Conservation (phyloP, 139 green algal species). For the Asterochloris erici region DNA sequence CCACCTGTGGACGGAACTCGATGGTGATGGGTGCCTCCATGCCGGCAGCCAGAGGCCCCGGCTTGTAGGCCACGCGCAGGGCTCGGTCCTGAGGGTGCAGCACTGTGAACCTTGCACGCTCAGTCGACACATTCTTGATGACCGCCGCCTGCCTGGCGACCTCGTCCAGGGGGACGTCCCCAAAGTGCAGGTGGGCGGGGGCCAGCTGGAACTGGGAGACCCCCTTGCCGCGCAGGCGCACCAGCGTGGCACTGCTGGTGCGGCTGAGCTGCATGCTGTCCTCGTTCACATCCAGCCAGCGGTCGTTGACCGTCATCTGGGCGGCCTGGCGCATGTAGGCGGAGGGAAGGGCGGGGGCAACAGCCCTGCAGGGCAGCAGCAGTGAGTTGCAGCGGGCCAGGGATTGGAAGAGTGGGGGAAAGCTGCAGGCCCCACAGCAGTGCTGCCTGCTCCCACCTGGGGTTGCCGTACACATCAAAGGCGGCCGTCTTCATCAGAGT, state of each 20-base stretch:
- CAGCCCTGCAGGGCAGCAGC: no score
- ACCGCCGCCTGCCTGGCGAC: constrained; percentile 20
- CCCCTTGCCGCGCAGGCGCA: constrained; percentile 22
- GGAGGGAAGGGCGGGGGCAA: background rate
- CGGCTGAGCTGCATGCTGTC: constrained; percentile 22
- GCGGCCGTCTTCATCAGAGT: no score
- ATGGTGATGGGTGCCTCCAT: constrained; percentile 53
- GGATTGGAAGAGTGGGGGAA: no score
- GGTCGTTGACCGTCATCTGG: constrained; percentile 27
- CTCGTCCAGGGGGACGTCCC: constrained; percentile 34
- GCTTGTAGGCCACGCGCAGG: constrained; percentile 50
- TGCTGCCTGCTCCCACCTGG: constrained; percentile 21
- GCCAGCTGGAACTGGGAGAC: constrained; percentile 43
- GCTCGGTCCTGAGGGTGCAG: constrained; percentile 30
- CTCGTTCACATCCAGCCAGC: constrained; percentile 41
- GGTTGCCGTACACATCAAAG: constrained; percentile 53
- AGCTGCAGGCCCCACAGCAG: no score
- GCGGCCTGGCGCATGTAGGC: constrained; percentile 26
- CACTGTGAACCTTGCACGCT: constrained; percentile 42
- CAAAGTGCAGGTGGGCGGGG: constrained; percentile 62
- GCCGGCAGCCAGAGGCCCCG: constrained; percentile 45
- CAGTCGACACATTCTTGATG: constrained; percentile 54
- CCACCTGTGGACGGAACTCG: constrained; percentile 38
- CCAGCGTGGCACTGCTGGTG: constrained; percentile 7
- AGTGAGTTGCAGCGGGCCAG: no score